These are phyloP conservation scores for Venturia oleaginea DNA, from an alignment of 2,329 filamentous ascomycete genomes.

Conservation along the genomic window DNA sequence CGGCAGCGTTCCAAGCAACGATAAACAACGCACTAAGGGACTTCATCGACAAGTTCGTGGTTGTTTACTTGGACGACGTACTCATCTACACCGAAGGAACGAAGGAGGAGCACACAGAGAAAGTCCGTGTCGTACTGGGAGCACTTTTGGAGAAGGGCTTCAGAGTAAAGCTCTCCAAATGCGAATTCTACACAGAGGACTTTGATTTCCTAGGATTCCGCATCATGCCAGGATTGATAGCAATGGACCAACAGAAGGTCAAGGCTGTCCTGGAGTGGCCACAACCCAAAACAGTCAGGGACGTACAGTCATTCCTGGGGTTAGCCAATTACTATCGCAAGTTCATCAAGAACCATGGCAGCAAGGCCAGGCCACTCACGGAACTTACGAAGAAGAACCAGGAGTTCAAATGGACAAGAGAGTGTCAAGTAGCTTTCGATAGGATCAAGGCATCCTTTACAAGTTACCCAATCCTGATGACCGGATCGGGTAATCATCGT, in stretches of 20 bases:
- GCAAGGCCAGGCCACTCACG: neutral
- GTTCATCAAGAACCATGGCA: neutral
- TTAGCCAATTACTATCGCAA: neutral
- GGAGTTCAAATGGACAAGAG: neutral
- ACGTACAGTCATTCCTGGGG: neutral
- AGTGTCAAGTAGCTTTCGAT: neutral
- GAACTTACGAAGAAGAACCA: neutral
- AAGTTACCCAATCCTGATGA: neutral
- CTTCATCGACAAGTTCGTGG: conserved; percentile 19
- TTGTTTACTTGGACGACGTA: conserved; percentile 20
- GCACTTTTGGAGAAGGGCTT: conserved; percentile 10
- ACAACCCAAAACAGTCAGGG: conserved; percentile 12
- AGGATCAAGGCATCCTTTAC: neutral
- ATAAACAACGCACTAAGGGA: conserved; percentile 21
- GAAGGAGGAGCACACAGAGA: conserved; percentile 14
- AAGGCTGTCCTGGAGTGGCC: conserved; percentile 19
- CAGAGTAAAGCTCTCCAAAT: conserved; percentile 19
- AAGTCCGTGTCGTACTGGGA: conserved; percentile 10
- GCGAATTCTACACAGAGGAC: conserved; percentile 22
- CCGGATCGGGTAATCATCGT: neutral
- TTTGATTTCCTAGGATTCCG: conserved; percentile 22
- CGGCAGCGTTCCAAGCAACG: conserved; percentile 17
- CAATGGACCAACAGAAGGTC: conserved; percentile 18
- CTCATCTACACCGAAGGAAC: conserved; percentile 18
- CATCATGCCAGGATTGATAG: conserved; percentile 18